Evolutionary conservation across 257 asterid species (phyloP), one percentile per base, ranked within the genome.

Genomic region (Nicotiana sylvestris): DNA sequence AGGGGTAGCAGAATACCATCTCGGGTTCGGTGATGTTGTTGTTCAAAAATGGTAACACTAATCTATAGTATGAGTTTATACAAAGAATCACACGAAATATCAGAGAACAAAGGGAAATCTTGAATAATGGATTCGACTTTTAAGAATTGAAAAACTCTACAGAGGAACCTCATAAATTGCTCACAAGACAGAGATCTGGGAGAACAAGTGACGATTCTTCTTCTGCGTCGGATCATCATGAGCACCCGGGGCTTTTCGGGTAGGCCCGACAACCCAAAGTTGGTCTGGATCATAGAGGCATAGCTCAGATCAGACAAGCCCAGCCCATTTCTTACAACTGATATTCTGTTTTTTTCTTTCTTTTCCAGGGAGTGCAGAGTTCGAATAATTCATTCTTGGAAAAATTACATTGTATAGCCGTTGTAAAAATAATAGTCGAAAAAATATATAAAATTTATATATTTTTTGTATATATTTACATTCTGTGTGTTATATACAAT

Each of bases 1-100:
- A 91, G 15, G 85, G 89, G 61, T 88, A 92, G 84, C 98, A 92
- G 37, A 87, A 84, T 78, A 83, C 93, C 97, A 93, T 94, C 84
- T 83, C 17, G 33, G 61, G 25, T 39, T 70, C n/a, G 0, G 11
- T 21, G 66, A 60, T 7, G 35, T 61, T 60, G 10, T 57, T 60
- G 0, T 60, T 18, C 11, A 58, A 25, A 58, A 18, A 56, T 56
- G 21, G 61, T 56, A 56, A 39, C 57, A 68, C n/a, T 9, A 69
- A n/a, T n/a, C n/a, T 68, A 18, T 0, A 29, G 30, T 29, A 33
- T 21, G 18, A 7, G 13, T 51, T 51, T 51, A 51, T 33, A 33
- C 56, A 12, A 67, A 9, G 4, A 27, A 64, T 25, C 8, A 1
- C 7, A 64, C 17, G 1, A 21, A 68, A 68, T 0, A 69, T 5